Base-by-base conservation (phyloP, 2,329 filamentous ascomycete genomes). In the Mycosphaerella arachidis region DNA sequence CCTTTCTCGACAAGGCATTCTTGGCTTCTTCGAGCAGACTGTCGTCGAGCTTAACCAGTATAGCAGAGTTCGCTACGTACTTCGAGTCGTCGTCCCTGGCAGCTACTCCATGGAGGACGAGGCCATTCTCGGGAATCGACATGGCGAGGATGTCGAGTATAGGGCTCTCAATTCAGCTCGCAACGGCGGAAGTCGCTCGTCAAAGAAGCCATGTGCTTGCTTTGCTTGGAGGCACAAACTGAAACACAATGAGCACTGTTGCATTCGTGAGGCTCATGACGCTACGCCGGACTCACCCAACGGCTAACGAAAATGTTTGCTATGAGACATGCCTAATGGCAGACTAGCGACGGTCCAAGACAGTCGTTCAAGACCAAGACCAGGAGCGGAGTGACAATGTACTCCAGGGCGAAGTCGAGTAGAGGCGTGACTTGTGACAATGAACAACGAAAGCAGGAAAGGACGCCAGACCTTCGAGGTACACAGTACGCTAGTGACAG, bases 21-120 rank as follows among this genome's bases (percentile, higher is more conserved):
- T 63, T 70, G 53, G 73, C 65, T 56, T 74, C 72, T 56, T 71
- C 63, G 52, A 74, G 63, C 29, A 73, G 61, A 35, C 66, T 60
- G 33, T 69, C 66, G 55, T 63, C 68, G 55, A 75, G 67, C 60
- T 64, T 68, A 61, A 72, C 65, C 59, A 71, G 51, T 16, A 74
- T 64, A 29, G 69, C 73, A 52, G 69, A 64, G 31, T 59, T 65
- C 8, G 59, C 40, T n/a, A 24, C 54, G 46, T 65, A 57, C 57
- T 68, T 67, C 18, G 54, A 18, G 29, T 56, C 52, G n/a, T 62
- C 58, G 51, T 58, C 55, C 43, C 54, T 56, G 53, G 58, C 53
- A 27, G 63, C 51, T 27, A 64, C 55, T 46, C 70, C 68, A 61
- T 67, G 67, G 58, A 74, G 66, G 56, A 63, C 66, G 51, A 73